Evolutionary conservation across 2,329 filamentous ascomycete species (phyloP).

Genomic region (Alternaria novae-zelandiae): DNA sequence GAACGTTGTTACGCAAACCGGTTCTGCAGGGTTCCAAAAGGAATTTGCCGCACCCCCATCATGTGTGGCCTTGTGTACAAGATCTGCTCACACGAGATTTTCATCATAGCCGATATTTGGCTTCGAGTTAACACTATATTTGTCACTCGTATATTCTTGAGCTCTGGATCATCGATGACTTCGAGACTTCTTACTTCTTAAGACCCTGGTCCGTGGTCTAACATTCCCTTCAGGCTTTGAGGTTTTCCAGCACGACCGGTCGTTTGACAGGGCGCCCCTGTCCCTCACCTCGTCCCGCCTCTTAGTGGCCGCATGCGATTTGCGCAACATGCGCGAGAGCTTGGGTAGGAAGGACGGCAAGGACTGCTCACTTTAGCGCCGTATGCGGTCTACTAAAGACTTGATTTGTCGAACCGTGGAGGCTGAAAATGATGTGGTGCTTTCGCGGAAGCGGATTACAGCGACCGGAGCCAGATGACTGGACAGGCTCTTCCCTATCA

Average conservation of each 20-base stretch:
- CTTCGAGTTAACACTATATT: not conserved
- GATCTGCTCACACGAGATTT: not conserved
- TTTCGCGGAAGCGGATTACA: conserved; percentile 39
- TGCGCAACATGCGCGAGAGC: not conserved
- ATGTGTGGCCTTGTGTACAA: not conserved
- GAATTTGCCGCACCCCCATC: not conserved
- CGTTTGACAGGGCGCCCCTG: conserved; percentile 7
- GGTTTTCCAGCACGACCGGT: not conserved
- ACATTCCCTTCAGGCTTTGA: not conserved
- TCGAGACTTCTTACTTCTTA: not conserved
- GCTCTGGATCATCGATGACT: not conserved
- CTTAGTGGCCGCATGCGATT: conserved; percentile 20
- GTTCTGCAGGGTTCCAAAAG: not conserved
- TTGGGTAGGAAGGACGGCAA: not conserved
- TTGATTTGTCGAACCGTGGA: conserved; percentile 23
- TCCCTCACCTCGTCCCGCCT: conserved; percentile 5
- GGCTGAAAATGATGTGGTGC: conserved; percentile 24
- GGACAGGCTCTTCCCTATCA: conserved; percentile 13
- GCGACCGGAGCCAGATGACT: conserved; percentile 26
- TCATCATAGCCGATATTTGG: not conserved
- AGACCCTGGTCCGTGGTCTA: not conserved
- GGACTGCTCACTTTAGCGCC: conserved; percentile 11
- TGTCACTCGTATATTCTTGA: not conserved
- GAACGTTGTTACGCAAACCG: conserved; percentile 22
- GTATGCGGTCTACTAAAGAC: conserved; percentile 17